Percentiles rank a stretch among this genome's conserved stretches.
phyloP scores from a whole-genome alignment of 2,329 filamentous ascomycete species.

The Didymella exigua region DNA sequence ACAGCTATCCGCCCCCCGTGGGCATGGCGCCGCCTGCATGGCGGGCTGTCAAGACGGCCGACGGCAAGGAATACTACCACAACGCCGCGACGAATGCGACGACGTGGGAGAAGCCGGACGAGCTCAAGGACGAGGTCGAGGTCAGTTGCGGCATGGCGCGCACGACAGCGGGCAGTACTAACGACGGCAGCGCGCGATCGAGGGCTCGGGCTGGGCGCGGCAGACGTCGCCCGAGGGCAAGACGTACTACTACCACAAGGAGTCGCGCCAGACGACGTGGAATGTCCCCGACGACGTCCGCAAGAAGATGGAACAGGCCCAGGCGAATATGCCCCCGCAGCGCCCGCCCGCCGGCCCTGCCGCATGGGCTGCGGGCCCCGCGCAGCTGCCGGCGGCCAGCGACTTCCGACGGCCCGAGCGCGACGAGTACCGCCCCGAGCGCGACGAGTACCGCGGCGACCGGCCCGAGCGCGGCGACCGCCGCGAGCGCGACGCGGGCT shows the following conservation, averaged over 20 bases:
- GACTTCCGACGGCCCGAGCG: conserved; percentile 42
- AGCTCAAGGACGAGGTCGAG: conserved; percentile 83
- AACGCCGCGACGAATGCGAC: conserved; percentile 84
- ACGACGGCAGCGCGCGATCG: conserved; percentile 71
- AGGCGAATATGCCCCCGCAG: conserved; percentile 55
- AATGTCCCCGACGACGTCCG: conserved; percentile 76
- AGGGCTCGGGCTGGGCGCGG: conserved; percentile 89
- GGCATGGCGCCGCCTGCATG: conserved; percentile 58
- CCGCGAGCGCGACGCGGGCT: conserved; percentile 55
- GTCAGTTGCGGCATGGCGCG: conserved; percentile 53
- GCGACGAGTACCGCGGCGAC: conserved; percentile 35
- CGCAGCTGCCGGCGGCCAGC: conserved; percentile 47
- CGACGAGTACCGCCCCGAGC: conserved; percentile 37
- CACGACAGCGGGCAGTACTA: conserved; percentile 5
- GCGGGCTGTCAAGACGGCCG: conserved; percentile 80
- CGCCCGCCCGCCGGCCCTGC: conserved; percentile 50
- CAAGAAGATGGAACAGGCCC: conserved; percentile 79
- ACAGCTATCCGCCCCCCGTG: conserved; percentile 60
- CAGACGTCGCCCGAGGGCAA: conserved; percentile 84
- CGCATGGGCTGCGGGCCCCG: conserved; percentile 66
- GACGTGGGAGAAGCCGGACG: conserved; percentile 92
- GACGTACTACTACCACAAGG: conserved; percentile 92
- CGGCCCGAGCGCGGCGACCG: conserved; percentile 35
- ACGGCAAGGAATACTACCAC: conserved; percentile 90
- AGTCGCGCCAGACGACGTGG: conserved; percentile 93